Conservation (phyloP, 2,329 filamentous ascomycete genomes). For the Ophiostoma himal-ulmi region DNA sequence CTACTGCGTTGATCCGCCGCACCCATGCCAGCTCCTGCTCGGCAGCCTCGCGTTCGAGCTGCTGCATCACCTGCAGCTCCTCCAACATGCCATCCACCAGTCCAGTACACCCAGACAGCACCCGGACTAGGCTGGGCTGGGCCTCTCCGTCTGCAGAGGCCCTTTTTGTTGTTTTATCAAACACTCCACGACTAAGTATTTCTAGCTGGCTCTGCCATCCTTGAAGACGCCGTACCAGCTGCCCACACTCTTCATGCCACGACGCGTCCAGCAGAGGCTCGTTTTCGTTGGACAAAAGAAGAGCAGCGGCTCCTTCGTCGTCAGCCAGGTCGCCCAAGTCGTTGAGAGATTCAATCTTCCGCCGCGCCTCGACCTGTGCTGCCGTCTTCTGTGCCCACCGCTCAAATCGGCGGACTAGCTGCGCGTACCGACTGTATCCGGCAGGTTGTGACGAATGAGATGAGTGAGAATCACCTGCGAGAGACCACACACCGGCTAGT, state of each 20-base stretch:
- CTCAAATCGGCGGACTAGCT: constrained; percentile 54
- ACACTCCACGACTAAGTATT: background rate
- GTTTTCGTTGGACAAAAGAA: constrained; percentile 33
- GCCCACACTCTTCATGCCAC: constrained; percentile 55
- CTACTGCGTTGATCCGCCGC: constrained; percentile 44
- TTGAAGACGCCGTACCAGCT: constrained; percentile 50
- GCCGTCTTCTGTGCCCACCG: constrained; percentile 48
- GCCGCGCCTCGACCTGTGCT: constrained; percentile 43
- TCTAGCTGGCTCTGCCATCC: constrained; percentile 26
- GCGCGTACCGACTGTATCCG: constrained; percentile 41
- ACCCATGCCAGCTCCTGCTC: constrained; percentile 56
- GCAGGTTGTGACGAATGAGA: background rate
- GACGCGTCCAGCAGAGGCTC: constrained; percentile 44
- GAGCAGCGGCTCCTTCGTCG: constrained; percentile 23
- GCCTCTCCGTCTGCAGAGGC: background rate
- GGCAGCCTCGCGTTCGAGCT: constrained; percentile 54
- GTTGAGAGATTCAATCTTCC: background rate
- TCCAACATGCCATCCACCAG: constrained; percentile 55
- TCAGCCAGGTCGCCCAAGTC: constrained; percentile 18
- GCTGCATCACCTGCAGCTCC: constrained; percentile 58
- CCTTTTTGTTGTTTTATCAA: background rate
- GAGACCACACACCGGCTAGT: constrained; percentile 51
- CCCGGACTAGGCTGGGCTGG: constrained; percentile 40
- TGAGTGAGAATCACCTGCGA: constrained; percentile 30
- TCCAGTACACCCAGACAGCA: constrained; percentile 43